These are phyloP conservation scores for Phytophthora palmivora DNA, from an alignment of 352 stramenopile genomes.

Conservation along the genomic window DNA sequence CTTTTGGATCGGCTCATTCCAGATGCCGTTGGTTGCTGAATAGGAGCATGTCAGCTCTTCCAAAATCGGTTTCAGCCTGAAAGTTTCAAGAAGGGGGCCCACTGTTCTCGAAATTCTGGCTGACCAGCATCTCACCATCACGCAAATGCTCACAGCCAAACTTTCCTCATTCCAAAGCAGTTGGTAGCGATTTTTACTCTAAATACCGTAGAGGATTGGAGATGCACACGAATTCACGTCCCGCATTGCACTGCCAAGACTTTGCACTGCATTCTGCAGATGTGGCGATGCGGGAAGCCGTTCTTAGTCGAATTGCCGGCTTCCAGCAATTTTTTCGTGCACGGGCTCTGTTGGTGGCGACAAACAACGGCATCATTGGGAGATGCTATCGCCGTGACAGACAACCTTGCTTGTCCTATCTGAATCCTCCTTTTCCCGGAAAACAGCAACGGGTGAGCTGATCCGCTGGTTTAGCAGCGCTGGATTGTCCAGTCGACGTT, in stretches of 20 bases:
- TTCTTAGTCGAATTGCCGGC: constrained; percentile 12
- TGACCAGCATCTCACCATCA: constrained; percentile 8
- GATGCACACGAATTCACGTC: constrained; percentile 9
- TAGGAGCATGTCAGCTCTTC: constrained; percentile 1
- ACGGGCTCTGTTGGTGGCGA: constrained; percentile 7
- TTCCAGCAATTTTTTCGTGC: constrained; percentile 21
- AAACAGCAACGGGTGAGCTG: constrained; percentile 1
- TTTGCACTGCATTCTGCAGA: constrained; percentile 15
- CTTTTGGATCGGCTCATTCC: neutral
- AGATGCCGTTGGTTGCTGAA: neutral
- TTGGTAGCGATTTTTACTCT: too few relatives aligned
- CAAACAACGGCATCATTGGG: constrained; percentile 1
- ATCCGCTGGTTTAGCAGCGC: neutral
- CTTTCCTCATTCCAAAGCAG: too few relatives aligned
- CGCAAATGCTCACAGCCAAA: constrained; percentile 4
- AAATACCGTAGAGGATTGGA: constrained; percentile 15
- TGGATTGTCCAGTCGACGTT: constrained; percentile 18
- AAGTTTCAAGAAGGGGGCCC: neutral
- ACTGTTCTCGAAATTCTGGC: constrained; percentile 11
- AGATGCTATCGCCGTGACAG: neutral
- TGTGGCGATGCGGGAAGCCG: constrained; percentile 8
- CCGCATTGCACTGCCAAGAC: constrained; percentile 4
- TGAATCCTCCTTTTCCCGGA: too few relatives aligned
- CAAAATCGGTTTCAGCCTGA: neutral
- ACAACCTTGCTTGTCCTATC: constrained; percentile 11